A percentile compares a stretch with the other conserved stretches of the same genome.
phyloP scores from a whole-genome alignment of 208 protist species.

The Acanthamoeba culbertsoni region DNA sequence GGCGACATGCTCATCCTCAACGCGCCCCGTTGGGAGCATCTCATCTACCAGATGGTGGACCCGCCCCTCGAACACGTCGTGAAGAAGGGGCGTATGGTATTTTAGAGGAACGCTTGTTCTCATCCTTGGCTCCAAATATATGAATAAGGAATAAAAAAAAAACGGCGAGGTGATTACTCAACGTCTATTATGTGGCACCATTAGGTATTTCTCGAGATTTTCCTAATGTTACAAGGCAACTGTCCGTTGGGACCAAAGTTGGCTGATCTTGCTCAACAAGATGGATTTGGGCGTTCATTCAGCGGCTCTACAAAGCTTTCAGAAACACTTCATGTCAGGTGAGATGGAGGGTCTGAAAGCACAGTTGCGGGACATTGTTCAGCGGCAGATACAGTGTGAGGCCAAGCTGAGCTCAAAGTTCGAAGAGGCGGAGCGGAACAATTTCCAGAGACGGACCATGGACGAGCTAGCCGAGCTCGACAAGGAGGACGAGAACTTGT shows the following conservation, averaged over 20 bases:
- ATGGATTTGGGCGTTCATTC: no score
- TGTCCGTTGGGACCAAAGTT: no score
- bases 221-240: no score
- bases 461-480: background rate
- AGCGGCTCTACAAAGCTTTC: no score
- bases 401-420: background rate
- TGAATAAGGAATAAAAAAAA: no score
- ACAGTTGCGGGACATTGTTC: background rate
- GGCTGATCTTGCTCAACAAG: no score
- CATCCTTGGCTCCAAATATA: background rate
- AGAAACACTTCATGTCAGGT: background rate
- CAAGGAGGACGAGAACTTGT: background rate
- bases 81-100: conserved; percentile 77
- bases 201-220: no score
- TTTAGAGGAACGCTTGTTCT: background rate
- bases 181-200: no score
- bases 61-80: conserved; percentile 83
- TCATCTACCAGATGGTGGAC: conserved; percentile 89
- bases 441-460: background rate
- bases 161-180: no score
- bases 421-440: background rate
- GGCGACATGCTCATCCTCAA: conserved; percentile 86
- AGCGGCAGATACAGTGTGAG: background rate
- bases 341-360: background rate
- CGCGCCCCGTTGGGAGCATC: conserved; percentile 85